Base-by-base conservation (phyloP, 2,329 filamentous ascomycete genomes). In the Aspergillus sp. region DNA sequence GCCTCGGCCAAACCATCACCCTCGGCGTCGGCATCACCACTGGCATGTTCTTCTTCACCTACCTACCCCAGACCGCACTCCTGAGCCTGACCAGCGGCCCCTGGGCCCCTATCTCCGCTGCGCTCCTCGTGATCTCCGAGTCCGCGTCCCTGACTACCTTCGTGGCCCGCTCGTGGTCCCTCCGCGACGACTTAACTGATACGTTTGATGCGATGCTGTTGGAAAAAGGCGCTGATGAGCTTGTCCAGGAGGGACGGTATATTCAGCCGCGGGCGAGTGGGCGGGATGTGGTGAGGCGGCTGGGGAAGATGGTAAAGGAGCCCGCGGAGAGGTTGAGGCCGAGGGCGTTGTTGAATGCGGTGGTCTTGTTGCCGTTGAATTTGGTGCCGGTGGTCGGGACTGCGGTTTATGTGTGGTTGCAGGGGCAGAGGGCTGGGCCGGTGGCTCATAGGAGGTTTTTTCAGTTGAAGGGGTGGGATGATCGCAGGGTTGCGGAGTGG, bases 371-470 rank as follows among this genome's bases (percentile, higher is more conserved):
- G 47, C 93, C 94, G 11, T 82, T 98, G 61, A 98, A 97, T 79
- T 92, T 96, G 72, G 92, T 98, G 55, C 94, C 94, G 0, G 84
- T 97, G 0, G 85, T 96, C 18, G 94, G 94, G 6, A 96, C 93
- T 0, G 79, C 87, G 7, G 79, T 92, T 4, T 98, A 96, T 75
- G 84, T 97, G 36, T 73, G 90, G 29, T 73, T 96, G 16, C 92
- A 96, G 75, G 90, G 89, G 75, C 75, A 75, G 68, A 80, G 79
- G 59, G 73, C 78, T 26, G 86, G 83, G 2, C 85, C 86, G 46
- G 78, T 78, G 0, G 80, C 81, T 42, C 83, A 86, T 70, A 72
- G 75, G 3, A 74, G 95, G 77, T 97, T 96, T 77, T 97, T 96
- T 75, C 91, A 96, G 79, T 82, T 98, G 62, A 98, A 97, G 79